These are phyloP conservation scores for Lactarius pseudohatsudake DNA, from an alignment of 768 basidiomycete species.

Conservation along the genomic window DNA sequence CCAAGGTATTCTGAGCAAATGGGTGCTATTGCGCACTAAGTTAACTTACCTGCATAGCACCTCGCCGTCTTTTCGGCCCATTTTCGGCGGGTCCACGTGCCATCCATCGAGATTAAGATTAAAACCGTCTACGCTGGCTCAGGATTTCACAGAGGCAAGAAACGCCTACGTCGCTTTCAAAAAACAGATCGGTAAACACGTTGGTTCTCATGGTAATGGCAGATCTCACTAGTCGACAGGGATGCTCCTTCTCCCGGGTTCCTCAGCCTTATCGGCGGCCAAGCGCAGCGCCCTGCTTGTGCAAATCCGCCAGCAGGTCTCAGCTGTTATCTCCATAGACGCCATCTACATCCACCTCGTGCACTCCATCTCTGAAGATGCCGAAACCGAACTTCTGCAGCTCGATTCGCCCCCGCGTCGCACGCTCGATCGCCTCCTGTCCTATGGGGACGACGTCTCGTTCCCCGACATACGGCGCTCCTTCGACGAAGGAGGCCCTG, in stretches of 20 bases:
- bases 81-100: too few relatives aligned
- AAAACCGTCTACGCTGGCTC: neutral
- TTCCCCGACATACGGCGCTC: slow-evolving; percentile 44
- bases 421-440: slow-evolving; percentile 68
- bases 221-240: slow-evolving; percentile 20
- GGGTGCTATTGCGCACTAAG: too few relatives aligned
- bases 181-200: neutral
- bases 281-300: slow-evolving; percentile 68
- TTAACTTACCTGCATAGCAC: too few relatives aligned
- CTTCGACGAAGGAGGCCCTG: slow-evolving; percentile 36
- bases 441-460: slow-evolving; percentile 79
- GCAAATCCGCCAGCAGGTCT: slow-evolving; percentile 51
- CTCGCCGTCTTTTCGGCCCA: too few relatives aligned
- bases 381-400: slow-evolving; percentile 49
- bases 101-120: neutral
- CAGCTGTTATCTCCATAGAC: slow-evolving; percentile 67
- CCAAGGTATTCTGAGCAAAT: too few relatives aligned
- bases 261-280: slow-evolving; percentile 69
- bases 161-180: neutral
- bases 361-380: slow-evolving; percentile 49
- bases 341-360: slow-evolving; percentile 87
- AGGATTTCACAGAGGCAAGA: neutral
- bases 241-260: slow-evolving; percentile 81
- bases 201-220: neutral
- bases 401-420: slow-evolving; percentile 45